phyloP scores from a whole-genome alignment of 1,284 basidiomycete genomes.

The Wallemia hederae region DNA sequence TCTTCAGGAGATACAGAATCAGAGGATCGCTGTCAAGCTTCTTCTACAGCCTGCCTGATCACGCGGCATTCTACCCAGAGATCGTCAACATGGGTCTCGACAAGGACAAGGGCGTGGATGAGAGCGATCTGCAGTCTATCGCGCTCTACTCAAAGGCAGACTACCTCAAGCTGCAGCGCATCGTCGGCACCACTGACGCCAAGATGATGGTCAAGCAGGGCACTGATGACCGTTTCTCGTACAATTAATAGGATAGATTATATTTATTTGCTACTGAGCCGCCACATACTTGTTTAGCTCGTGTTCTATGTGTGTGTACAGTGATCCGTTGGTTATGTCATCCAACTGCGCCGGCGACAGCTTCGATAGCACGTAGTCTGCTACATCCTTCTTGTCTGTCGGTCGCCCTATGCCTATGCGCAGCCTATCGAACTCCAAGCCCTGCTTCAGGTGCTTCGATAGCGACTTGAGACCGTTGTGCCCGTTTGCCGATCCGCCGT shows the following conservation, averaged over 20 bases:
- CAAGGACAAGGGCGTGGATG: slow-evolving; percentile 15
- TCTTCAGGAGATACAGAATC: slow-evolving; percentile 66
- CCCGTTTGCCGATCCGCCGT: neutral
- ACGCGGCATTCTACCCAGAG: slow-evolving; percentile 73
- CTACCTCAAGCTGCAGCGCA: slow-evolving; percentile 51
- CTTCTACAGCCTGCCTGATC: slow-evolving; percentile 73
- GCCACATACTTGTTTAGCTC: too few relatives aligned
- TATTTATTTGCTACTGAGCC: too few relatives aligned
- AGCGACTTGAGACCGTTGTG: neutral
- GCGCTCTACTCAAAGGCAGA: slow-evolving; percentile 70
- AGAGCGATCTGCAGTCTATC: slow-evolving; percentile 32
- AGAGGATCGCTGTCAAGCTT: slow-evolving; percentile 70
- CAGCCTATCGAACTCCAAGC: neutral
- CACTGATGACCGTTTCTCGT: slow-evolving; percentile 11
- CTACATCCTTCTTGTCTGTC: neutral
- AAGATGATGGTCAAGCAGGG: slow-evolving; percentile 16
- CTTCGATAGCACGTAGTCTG: neutral
- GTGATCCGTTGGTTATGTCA: too few relatives aligned
- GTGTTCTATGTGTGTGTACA: too few relatives aligned
- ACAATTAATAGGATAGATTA: neutral
- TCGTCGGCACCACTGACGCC: slow-evolving; percentile 24
- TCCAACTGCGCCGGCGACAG: neutral
- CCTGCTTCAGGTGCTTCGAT: neutral
- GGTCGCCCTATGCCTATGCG: neutral
- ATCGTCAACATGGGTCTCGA: slow-evolving; percentile 63